phyloP scores from a whole-genome alignment of 2,329 filamentous ascomycete species.

The Cladorrhinum sp. region DNA sequence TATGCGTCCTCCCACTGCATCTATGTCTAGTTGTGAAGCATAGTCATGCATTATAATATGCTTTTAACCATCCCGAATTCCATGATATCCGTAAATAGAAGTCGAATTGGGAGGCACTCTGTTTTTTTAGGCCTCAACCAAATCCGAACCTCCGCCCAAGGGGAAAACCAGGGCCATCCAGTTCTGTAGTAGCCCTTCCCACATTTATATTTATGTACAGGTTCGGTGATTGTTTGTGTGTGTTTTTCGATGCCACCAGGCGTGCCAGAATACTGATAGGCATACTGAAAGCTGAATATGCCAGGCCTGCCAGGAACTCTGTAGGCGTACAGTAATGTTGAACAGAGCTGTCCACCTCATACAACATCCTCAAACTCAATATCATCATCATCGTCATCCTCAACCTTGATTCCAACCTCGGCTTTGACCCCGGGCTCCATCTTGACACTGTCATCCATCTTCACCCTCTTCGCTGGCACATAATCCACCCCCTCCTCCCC shows the following conservation, averaged over 20 bases:
- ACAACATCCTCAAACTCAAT: no score
- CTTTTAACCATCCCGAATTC: no score
- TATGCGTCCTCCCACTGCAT: no score
- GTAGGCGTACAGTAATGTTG: not conserved
- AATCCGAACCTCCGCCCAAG: no score
- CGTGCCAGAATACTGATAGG: not conserved
- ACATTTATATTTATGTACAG: no score
- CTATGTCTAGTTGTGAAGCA: no score
- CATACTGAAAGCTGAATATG: not conserved
- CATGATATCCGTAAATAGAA: no score
- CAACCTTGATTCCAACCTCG: constrained; percentile 54
- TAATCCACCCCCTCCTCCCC: constrained; percentile 46
- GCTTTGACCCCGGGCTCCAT: constrained; percentile 17
- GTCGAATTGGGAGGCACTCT: no score
- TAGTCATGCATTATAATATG: no score
- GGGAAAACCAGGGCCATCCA: not conserved
- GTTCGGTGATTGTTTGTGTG: not conserved
- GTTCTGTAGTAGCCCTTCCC: not conserved
- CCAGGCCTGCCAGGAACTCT: no score
- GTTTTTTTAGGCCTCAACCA: not conserved
- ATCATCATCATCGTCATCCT: no score
- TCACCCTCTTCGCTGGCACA: constrained; percentile 57
- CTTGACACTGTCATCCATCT: constrained; percentile 47
- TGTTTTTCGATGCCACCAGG: not conserved
- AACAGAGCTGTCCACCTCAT: no score